Evolutionary conservation across 305 asterid genomes (phyloP).

Genomic region (Fraxinus xanthoxyloides): DNA sequence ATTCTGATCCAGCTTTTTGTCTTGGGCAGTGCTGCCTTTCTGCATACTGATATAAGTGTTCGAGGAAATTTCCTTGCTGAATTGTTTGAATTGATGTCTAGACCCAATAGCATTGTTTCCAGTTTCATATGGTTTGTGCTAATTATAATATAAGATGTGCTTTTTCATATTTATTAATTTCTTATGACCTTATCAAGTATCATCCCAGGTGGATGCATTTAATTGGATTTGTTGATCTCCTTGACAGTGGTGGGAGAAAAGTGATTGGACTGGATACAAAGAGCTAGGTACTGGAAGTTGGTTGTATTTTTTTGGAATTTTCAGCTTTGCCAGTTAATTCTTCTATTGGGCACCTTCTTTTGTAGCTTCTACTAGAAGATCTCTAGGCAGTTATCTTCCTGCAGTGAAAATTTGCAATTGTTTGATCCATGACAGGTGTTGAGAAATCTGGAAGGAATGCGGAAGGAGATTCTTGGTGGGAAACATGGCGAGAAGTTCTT

Average conservation of each 20-base stretch:
- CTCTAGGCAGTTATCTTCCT: neutral
- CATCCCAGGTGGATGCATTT: constrained; percentile 93
- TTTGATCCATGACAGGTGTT: constrained; percentile 53
- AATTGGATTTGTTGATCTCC: constrained; percentile 94
- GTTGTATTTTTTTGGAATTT: constrained; percentile 3
- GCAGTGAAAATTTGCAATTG: constrained; percentile 26
- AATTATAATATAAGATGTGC: neutral
- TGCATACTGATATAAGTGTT: neutral
- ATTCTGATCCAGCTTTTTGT: neutral
- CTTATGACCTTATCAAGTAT: constrained; percentile 62
- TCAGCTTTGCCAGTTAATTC: constrained; percentile 7
- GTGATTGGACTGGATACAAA: constrained; percentile 99
- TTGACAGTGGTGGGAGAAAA: constrained; percentile 99
- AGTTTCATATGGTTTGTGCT: constrained; percentile 6
- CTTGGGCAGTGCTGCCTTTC: neutral
- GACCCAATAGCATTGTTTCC: neutral
- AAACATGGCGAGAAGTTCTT: constrained; percentile 98
- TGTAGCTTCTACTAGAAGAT: neutral
- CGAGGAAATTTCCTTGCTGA: neutral
- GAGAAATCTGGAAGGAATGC: constrained; percentile 95
- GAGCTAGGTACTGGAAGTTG: constrained; percentile 71
- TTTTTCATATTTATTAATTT: constrained; percentile 26
- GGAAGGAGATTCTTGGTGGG: constrained; percentile 99
- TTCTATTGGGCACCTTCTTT: neutral
- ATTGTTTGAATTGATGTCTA: constrained; percentile 4